phyloP scores from a whole-genome alignment of 2,329 filamentous ascomycete species.

The Verticillium klebahnii region DNA sequence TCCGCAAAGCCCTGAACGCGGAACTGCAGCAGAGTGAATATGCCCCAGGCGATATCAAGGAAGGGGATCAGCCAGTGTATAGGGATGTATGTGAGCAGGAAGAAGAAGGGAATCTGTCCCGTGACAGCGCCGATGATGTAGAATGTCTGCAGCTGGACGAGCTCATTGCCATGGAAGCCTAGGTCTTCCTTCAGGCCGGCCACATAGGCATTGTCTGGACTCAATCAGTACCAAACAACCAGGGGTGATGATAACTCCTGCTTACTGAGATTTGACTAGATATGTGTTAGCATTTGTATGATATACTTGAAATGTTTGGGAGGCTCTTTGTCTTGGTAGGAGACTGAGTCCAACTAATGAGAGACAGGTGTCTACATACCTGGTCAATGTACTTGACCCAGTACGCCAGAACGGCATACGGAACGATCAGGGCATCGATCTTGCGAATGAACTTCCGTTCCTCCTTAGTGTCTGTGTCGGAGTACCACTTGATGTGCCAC shows the following conservation, averaged over 20 bases:
- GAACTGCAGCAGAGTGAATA: slow-evolving; percentile 53
- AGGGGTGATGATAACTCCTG: slow-evolving; percentile 4
- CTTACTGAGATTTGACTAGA: slow-evolving; percentile 46
- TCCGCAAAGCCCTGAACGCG: slow-evolving; percentile 43
- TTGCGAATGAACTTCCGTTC: slow-evolving; percentile 50
- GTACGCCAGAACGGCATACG: slow-evolving; percentile 50
- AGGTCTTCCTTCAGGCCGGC: slow-evolving; percentile 49
- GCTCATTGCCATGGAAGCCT: slow-evolving; percentile 45
- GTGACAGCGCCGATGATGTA: slow-evolving; percentile 44
- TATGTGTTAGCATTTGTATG: too few relatives aligned
- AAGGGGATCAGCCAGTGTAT: slow-evolving; percentile 47
- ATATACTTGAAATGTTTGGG: too few relatives aligned
- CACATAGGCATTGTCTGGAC: slow-evolving; percentile 48
- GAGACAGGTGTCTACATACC: not conserved
- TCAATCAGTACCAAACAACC: not conserved
- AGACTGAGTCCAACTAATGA: too few relatives aligned
- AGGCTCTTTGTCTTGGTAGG: too few relatives aligned
- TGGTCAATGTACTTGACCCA: slow-evolving; percentile 55
- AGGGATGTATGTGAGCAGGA: slow-evolving; percentile 39
- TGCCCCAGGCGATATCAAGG: slow-evolving; percentile 48
- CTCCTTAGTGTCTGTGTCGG: slow-evolving; percentile 40
- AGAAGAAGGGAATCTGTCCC: slow-evolving; percentile 47
- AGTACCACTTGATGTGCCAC: slow-evolving; percentile 41
- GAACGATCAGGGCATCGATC: slow-evolving; percentile 50
- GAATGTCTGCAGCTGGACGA: slow-evolving; percentile 51